Evolutionary conservation across 495 filamentous ascomycete genomes (phyloP).

Genomic region (Penicillium paxilli): DNA sequence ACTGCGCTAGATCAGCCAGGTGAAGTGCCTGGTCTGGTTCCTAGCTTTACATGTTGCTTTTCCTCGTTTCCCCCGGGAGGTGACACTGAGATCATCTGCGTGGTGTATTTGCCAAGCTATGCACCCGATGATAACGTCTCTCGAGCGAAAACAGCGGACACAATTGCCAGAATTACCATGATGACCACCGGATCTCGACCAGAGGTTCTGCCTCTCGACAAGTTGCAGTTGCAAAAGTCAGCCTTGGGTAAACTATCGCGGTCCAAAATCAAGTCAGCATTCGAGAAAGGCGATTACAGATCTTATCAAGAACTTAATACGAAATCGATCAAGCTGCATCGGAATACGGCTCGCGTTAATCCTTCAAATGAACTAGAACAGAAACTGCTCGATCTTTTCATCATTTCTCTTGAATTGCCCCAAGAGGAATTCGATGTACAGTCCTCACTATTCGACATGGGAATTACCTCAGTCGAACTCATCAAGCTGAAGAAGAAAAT

Average conservation of each 20-base stretch:
- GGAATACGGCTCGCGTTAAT: background rate
- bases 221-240: slow-evolving; percentile 14
- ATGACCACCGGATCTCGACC: slow-evolving; percentile 13
- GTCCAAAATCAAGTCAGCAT: slow-evolving; percentile 31
- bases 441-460: slow-evolving; percentile 38
- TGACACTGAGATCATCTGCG: slow-evolving; percentile 35
- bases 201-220: slow-evolving; percentile 13
- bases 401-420: slow-evolving; percentile 10
- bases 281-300: slow-evolving; percentile 6
- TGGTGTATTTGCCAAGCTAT: slow-evolving; percentile 32
- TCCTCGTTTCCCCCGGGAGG: slow-evolving; percentile 20
- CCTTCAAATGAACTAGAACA: slow-evolving; percentile 11
- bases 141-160: slow-evolving; percentile 4
- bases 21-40: slow-evolving; percentile 26
- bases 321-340: slow-evolving; percentile 15
- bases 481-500: slow-evolving; percentile 26
- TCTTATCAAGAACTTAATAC: slow-evolving; percentile 19
- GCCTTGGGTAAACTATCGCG: slow-evolving; percentile 52
- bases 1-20: slow-evolving; percentile 38
- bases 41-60: slow-evolving; percentile 31
- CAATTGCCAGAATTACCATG: slow-evolving; percentile 10
- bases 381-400: slow-evolving; percentile 18
- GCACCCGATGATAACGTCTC: slow-evolving; percentile 5
- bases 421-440: slow-evolving; percentile 22
- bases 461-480: slow-evolving; percentile 47